These are phyloP conservation scores for Boechera stricta DNA, from an alignment of 345 rosid species.

Conservation along the genomic window DNA sequence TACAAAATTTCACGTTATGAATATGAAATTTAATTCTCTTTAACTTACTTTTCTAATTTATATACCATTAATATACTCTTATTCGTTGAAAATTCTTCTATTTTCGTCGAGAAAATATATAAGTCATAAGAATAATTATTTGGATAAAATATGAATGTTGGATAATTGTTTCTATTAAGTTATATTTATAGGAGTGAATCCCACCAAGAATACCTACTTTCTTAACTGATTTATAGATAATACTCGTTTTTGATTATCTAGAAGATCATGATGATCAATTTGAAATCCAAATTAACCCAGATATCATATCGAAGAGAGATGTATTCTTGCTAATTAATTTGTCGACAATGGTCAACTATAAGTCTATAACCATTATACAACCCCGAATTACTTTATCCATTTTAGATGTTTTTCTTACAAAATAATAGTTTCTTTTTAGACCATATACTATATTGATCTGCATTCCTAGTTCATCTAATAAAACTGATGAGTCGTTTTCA, in stretches of 20 bases:
- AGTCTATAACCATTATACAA: not conserved
- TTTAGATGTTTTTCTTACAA: conserved; percentile 5
- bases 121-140: too few species aligned
- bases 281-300: not conserved
- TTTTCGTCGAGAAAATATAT: too few species aligned
- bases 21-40: too few species aligned
- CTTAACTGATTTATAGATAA: not conserved
- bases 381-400: not conserved
- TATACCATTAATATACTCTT: too few species aligned
- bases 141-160: too few species aligned
- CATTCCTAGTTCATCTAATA: not conserved
- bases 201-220: too few species aligned
- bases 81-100: too few species aligned
- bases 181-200: too few species aligned
- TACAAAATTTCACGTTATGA: too few species aligned
- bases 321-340: not conserved
- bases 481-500: conserved; percentile 28
- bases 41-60: too few species aligned
- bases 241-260: not conserved
- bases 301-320: not conserved
- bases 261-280: not conserved
- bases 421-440: conserved; percentile 13
- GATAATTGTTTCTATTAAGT: too few species aligned
- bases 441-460: not conserved
- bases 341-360: not conserved